Percentiles rank a stretch among this genome's conserved stretches.
Evolutionary conservation across 805 yeast genomes (phyloP).

Genomic region (Kockiozyma suomiensis): DNA sequence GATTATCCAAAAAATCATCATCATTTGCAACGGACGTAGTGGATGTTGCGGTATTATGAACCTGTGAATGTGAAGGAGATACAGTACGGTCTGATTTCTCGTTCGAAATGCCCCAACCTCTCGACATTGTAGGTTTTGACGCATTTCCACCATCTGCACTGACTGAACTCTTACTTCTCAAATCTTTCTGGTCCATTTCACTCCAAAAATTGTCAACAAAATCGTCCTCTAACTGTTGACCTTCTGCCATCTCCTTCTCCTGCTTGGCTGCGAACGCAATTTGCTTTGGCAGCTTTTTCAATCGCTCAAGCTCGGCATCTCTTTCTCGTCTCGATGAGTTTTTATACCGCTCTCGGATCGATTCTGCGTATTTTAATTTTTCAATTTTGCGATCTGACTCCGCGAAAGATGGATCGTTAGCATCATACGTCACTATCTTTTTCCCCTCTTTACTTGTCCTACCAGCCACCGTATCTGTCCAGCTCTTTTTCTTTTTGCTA

Average conservation of each 20-base stretch:
- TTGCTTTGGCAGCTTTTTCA: constrained; percentile 26
- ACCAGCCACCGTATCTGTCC: neutral
- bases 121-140: neutral
- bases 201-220: constrained; percentile 26
- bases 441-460: neutral
- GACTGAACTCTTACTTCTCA: neutral
- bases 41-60: neutral
- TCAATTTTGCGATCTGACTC: constrained; percentile 28
- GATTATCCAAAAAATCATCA: constrained; percentile 27
- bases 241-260: constrained; percentile 1
- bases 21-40: constrained; percentile 5
- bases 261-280: constrained; percentile 14
- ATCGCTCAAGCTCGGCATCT: constrained; percentile 26
- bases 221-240: constrained; percentile 1
- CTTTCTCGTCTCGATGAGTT: constrained; percentile 12
- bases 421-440: constrained; percentile 15
- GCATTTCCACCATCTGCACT: neutral
- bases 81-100: neutral
- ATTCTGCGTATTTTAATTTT: constrained; percentile 15
- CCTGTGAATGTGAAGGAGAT: neutral
- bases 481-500: neutral
- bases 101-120: constrained; percentile 7
- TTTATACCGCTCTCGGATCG: constrained; percentile 22
- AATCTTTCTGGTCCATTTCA: constrained; percentile 17
- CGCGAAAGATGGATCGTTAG: constrained; percentile 18